Conservation (phyloP, 768 basidiomycete species). For the Leccinum subgranulosum region DNA sequence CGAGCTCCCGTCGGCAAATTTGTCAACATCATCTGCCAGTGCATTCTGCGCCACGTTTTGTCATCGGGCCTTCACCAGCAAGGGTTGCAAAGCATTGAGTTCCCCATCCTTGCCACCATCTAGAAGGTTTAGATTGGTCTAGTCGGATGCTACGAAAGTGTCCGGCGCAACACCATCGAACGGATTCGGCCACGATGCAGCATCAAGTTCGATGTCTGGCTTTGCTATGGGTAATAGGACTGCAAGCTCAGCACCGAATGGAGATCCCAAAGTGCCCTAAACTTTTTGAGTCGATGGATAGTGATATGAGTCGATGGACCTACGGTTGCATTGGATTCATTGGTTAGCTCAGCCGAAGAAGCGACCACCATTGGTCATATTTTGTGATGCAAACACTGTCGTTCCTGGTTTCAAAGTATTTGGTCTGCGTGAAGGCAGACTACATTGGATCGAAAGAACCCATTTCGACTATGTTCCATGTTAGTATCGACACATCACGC, state of each 20-base stretch:
- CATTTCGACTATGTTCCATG: constrained; percentile 31
- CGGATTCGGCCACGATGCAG: constrained; percentile 35
- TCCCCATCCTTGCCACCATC: constrained; percentile 45
- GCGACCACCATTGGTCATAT: constrained; percentile 39
- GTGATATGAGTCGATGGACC: not conserved
- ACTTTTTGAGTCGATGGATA: not conserved
- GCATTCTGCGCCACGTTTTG: not conserved
- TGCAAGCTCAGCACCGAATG: constrained; percentile 13
- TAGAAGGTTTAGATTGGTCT: constrained; percentile 32
- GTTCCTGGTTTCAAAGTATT: constrained; percentile 43
- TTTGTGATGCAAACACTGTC: constrained; percentile 31
- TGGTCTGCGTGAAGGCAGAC: constrained; percentile 43
- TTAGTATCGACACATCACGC: not conserved
- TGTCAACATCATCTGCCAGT: not conserved
- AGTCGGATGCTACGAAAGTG: constrained; percentile 33
- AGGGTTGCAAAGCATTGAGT: constrained; percentile 45
- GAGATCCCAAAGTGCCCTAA: constrained; percentile 13
- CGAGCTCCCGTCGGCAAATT: constrained; percentile 23
- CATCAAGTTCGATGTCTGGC: constrained; percentile 25
- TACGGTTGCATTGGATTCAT: constrained; percentile 26
- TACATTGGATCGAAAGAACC: constrained; percentile 42
- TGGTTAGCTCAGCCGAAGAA: constrained; percentile 38
- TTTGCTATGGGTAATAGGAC: constrained; percentile 19
- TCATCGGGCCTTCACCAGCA: constrained; percentile 43
- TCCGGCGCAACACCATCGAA: constrained; percentile 34